Base-by-base conservation (phyloP, 306 rosid species). In the Dalbergia oliveri region DNA sequence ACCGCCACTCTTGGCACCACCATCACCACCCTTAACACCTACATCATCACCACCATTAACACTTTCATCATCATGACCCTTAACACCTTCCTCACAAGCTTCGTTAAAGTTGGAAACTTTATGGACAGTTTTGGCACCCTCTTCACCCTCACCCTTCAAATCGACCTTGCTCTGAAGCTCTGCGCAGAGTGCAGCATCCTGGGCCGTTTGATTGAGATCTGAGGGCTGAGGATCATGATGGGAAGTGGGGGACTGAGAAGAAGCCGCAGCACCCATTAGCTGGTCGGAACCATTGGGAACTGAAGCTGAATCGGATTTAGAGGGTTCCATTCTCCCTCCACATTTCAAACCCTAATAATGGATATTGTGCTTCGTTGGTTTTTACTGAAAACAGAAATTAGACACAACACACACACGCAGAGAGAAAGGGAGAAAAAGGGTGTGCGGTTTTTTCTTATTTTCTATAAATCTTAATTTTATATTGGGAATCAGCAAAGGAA, bases 301-400 rank as follows among this genome's bases (percentile, higher is more conserved):
- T 14, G 81, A 15, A 49, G 56, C 76, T 9, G 71, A 79, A 58
- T 84, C 81, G 31, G 88, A 82, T 86, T 93, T 89, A 89, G 89
- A 86, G 79, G 65, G 81, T 72, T 85, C 94, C 99, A 93, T 96
- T 84, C 81, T 91, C 82, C 90, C 85, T 88, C 92, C 94, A 93
- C 98, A 91, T 96, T 90, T 93, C 97, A 93, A 90, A 86, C 98
- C 99, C 99, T 96, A 94, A 89, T n/a, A 84, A 67, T 13, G 37
- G 50, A 50, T 5, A 11, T 49, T 1, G 15, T 14, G 59, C 7
- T 37, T 37, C 23, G 64, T 16, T 50, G 67, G 21, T 49, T 66
- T 66, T 15, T 33, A 57, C n/a, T 34, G 18, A 37, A 21, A 33
- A 15, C 8, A 31, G 8, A 2, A 26, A 43, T 43, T 43, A 43